These are phyloP conservation scores for Fagopyrum homotropicum DNA, from an alignment of 148 eudicot genomes.

Conservation along the genomic window DNA sequence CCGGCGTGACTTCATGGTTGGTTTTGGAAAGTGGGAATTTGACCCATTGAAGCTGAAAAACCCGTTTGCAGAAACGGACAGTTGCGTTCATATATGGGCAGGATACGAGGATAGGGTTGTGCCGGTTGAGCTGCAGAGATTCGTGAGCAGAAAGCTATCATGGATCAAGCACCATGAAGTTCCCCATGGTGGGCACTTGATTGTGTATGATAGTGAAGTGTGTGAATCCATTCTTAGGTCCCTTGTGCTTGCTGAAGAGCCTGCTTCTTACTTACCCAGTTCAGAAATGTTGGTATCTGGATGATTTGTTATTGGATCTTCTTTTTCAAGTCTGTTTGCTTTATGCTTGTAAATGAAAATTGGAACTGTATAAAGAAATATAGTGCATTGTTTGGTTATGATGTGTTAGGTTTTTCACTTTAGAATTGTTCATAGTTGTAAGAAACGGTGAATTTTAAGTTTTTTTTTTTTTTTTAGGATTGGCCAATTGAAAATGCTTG, in stretches of 20 bases:
- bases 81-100: constrained; percentile 40
- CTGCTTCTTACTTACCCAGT: neutral
- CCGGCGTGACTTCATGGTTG: constrained; percentile 35
- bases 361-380: neutral
- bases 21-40: constrained; percentile 47
- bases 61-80: constrained; percentile 23
- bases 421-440: neutral
- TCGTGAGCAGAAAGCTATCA: neutral
- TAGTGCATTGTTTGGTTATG: neutral
- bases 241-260: constrained; percentile 8
- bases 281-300: neutral
- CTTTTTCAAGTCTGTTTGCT: neutral
- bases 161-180: constrained; percentile 14
- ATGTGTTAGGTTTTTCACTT: neutral
- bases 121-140: constrained; percentile 19
- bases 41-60: constrained; percentile 32
- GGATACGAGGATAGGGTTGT: constrained; percentile 40
- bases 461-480: too few relatives aligned
- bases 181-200: constrained; percentile 10
- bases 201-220: constrained; percentile 12
- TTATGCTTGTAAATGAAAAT: constrained; percentile 3
- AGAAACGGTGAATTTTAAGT: neutral
- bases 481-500: neutral
- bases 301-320: neutral
- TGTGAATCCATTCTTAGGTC: constrained; percentile 13